These are phyloP conservation scores for Aspergillus calidoustus DNA, from an alignment of 2,329 filamentous ascomycete genomes.

Conservation along the genomic window DNA sequence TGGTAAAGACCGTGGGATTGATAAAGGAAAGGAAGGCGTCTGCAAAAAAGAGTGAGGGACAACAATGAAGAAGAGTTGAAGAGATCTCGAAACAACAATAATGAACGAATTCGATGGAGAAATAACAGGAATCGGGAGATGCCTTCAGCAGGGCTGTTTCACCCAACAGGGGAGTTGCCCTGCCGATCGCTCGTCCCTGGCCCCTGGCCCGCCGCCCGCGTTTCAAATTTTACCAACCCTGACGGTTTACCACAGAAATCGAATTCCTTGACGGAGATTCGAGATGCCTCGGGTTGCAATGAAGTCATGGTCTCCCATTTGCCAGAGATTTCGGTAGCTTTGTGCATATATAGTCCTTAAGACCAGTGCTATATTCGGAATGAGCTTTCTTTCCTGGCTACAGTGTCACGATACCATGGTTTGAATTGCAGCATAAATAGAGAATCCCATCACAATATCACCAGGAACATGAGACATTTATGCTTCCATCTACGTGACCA, in stretches of 20 bases:
- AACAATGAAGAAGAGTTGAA: conserved; percentile 21
- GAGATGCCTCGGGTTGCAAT: neutral
- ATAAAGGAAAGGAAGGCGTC: conserved; percentile 17
- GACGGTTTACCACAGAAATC: neutral
- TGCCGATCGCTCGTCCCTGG: conserved; percentile 15
- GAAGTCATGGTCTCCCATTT: neutral
- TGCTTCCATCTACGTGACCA: too few species aligned
- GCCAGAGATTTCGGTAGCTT: neutral
- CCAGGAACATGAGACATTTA: neutral
- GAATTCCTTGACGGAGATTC: neutral
- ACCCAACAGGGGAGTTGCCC: conserved; percentile 18
- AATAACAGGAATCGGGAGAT: conserved; percentile 23
- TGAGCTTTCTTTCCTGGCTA: neutral
- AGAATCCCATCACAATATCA: neutral
- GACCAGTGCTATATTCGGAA: neutral
- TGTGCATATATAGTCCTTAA: neutral
- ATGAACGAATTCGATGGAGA: conserved; percentile 2
- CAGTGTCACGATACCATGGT: neutral
- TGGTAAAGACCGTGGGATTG: conserved; percentile 10
- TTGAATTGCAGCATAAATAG: neutral
- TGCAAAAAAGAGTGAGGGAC: conserved; percentile 27
- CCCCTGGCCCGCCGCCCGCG: neutral
- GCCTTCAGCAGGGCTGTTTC: conserved; percentile 13
- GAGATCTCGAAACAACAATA: conserved; percentile 9
- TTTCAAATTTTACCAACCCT: neutral